Conservation (phyloP, 371 early-diverging fungal genomes). For the Mucor irregularis region DNA sequence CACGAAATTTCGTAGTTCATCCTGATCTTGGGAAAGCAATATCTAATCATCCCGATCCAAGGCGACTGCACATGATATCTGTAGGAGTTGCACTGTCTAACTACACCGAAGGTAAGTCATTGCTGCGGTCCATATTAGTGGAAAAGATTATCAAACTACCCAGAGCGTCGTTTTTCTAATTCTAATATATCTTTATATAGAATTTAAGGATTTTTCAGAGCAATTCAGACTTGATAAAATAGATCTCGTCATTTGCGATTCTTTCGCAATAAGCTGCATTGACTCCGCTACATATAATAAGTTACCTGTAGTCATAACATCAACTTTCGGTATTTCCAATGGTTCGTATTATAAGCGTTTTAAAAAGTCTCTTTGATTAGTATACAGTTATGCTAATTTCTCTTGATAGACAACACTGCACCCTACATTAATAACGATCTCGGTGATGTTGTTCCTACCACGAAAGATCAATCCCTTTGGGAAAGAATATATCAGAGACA, state of each 20-base stretch:
- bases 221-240: not conserved
- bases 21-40: not conserved
- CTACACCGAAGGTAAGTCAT: not conserved
- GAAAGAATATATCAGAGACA: not conserved
- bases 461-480: not conserved
- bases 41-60: not conserved
- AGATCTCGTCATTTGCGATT: slow-evolving; percentile 10
- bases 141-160: too few species aligned
- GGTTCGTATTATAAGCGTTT: slow-evolving; percentile 1
- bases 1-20: not conserved
- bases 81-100: not conserved
- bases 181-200: not conserved
- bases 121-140: too few species aligned
- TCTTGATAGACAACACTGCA: slow-evolving; percentile 18
- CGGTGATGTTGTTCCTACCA: slow-evolving; percentile 6
- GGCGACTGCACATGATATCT: too few species aligned
- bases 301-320: slow-evolving; percentile 10
- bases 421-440: slow-evolving; percentile 23
- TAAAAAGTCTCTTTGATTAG: not conserved
- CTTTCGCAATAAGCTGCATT: slow-evolving; percentile 1
- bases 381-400: too few species aligned
- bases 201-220: not conserved
- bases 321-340: not conserved
- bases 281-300: slow-evolving; percentile 1
- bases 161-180: too few species aligned